Evolutionary conservation across 2,329 filamentous ascomycete species (phyloP), one percentile per base, ranked within the genome.

Genomic region (Thielaviopsis cerberus): DNA sequence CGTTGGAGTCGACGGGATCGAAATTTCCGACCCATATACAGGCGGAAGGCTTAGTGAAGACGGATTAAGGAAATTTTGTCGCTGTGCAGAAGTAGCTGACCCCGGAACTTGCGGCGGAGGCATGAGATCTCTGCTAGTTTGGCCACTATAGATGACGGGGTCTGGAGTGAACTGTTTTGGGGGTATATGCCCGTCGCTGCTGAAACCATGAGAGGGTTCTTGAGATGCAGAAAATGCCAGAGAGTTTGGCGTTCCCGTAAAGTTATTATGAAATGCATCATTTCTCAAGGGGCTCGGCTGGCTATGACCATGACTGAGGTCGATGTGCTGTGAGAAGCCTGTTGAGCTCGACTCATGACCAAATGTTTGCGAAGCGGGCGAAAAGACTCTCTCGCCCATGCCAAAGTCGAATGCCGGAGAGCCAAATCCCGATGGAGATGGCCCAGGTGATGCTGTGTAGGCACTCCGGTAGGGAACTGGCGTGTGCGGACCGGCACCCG

Each of bases 381-480:
- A 55, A 50, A 55, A 55, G 11, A 26, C 5, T 20, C 25, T 27
- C 0, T 55, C 54, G 24, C n/a, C 30, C 11, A 55, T 27, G 48
- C 37, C 26, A 45, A 51, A 48, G 13, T 55, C 53, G 20, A 51
- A 45, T 22, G 45, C 45, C 15, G 50, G 57, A 8, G 52, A 52
- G 20, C 57, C 27, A 15, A 59, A 55, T 37, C 20, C 30, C n/a
- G 48, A 58, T 11, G 55, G 25, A 20, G 48, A 24, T 26, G 56
- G 56, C 10, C 51, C 50, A 26, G 59, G 59, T n/a, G 59, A 61
- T 8, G 56, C 59, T 22, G 55, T 61, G 34, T 61, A 56, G 20
- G 48, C 48, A 23, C 23, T 53, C 13, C 59, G 55, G 22, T 53
- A 55, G 20, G 55, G 41, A 17, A 53, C 37, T 17, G 51, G 24